phyloP scores from a whole-genome alignment of 163 green algal species.

The Chlorella variabilis region DNA sequence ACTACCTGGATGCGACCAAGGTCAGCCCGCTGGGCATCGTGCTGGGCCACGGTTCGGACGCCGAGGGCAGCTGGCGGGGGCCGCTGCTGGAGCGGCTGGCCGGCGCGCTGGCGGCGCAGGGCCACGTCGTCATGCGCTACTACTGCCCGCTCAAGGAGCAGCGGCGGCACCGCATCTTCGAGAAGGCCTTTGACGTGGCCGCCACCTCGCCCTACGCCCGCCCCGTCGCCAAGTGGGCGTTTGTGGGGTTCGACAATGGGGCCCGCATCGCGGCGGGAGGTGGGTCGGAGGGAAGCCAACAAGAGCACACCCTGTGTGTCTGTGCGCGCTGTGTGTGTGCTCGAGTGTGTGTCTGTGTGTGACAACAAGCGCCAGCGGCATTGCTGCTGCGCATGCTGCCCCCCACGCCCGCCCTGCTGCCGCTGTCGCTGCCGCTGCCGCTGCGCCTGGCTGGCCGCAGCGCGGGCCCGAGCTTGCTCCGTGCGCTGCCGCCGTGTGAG shows the following conservation, averaged over 20 bases:
- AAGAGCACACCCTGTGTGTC: no score
- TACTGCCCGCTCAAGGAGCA: constrained; percentile 65
- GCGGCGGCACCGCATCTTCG: constrained; percentile 65
- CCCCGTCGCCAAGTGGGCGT: constrained; percentile 42
- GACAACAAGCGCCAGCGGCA: no score
- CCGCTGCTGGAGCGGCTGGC: constrained; percentile 34
- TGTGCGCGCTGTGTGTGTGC: no score
- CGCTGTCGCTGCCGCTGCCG: no score
- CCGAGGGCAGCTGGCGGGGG: constrained; percentile 55
- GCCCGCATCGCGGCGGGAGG: constrained; percentile 64
- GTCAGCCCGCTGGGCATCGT: constrained; percentile 58
- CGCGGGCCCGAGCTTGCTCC: no score
- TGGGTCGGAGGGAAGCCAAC: neutral
- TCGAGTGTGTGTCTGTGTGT: no score
- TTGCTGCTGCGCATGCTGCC: no score
- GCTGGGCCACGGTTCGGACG: constrained; percentile 66
- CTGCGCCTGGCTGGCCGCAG: no score
- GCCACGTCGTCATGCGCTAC: constrained; percentile 69
- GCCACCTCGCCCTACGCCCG: constrained; percentile 68
- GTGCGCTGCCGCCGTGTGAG: no score
- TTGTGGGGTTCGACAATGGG: constrained; percentile 55
- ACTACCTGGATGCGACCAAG: constrained; percentile 28
- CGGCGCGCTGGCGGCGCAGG: constrained; percentile 32
- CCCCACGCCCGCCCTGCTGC: no score
- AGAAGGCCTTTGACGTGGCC: constrained; percentile 65